phyloP scores from a whole-genome alignment of 176 grass and related monocot species.

The Tillandsia fasciculata region DNA sequence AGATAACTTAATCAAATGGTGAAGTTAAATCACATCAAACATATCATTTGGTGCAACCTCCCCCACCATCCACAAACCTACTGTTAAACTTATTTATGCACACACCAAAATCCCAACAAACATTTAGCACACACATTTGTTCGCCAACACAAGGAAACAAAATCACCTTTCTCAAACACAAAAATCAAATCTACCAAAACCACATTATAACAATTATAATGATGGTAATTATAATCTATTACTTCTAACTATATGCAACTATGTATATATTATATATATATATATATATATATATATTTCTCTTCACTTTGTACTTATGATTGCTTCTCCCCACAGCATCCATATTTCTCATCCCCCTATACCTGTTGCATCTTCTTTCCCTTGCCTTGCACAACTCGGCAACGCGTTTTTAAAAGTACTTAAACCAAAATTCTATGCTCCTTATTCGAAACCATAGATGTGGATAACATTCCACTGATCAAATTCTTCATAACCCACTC shows the following conservation, averaged over 20 bases:
- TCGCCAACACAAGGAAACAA: constrained; percentile 20
- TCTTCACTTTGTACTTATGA: constrained; percentile 27
- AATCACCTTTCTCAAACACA: constrained; percentile 7
- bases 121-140: constrained; percentile 12
- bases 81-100: neutral
- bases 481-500: neutral
- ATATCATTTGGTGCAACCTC: constrained; percentile 22
- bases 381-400: constrained; percentile 84
- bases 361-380: constrained; percentile 26
- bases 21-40: neutral
- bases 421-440: constrained; percentile 6
- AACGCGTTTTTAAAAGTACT: constrained; percentile 27
- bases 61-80: constrained; percentile 21
- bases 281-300: constrained; percentile 12
- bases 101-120: neutral
- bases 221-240: too few relatives aligned
- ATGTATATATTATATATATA: too few relatives aligned
- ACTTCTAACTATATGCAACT: neutral
- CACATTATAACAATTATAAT: neutral
- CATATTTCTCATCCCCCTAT: neutral
- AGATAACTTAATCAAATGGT: neutral
- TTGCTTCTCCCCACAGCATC: constrained; percentile 23
- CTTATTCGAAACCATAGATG: neutral
- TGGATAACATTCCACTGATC: neutral
- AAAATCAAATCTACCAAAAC: constrained; percentile 27